A percentile compares a stretch with the other conserved stretches of the same genome.
These are phyloP conservation scores for Meyerozyma carpophila DNA, from an alignment of 1,139 yeast genomes.

Conservation along the genomic window DNA sequence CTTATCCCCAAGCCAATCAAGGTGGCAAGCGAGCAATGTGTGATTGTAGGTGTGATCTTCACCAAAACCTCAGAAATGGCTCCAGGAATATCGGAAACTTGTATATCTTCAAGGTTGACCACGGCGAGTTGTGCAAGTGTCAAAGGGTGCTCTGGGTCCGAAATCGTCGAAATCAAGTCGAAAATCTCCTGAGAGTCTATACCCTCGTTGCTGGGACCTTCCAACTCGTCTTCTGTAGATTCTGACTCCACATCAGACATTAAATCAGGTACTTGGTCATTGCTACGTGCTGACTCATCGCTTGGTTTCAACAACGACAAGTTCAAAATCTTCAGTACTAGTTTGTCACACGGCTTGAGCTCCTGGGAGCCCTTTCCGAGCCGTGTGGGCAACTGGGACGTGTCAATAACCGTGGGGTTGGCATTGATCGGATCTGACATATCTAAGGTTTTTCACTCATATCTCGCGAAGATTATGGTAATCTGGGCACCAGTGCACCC, in stretches of 20 bases:
- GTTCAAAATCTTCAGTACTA: slow-evolving; percentile 17
- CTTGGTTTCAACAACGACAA: slow-evolving; percentile 16
- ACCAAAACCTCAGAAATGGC: slow-evolving; percentile 73
- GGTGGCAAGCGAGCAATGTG: slow-evolving; percentile 95
- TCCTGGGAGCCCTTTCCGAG: slow-evolving; percentile 10
- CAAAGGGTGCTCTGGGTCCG: slow-evolving; percentile 97
- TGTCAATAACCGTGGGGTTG: slow-evolving; percentile 81
- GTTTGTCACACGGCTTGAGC: slow-evolving; percentile 8
- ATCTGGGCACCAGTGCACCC: neutral
- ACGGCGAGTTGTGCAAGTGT: slow-evolving; percentile 94
- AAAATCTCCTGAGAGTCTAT: slow-evolving; percentile 63
- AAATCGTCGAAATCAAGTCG: slow-evolving; percentile 75
- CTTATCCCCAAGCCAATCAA: slow-evolving; percentile 92
- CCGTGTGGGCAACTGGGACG: slow-evolving; percentile 71
- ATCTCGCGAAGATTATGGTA: neutral
- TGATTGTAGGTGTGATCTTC: slow-evolving; percentile 92
- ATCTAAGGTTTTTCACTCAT: neutral
- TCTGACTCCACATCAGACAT: slow-evolving; percentile 21
- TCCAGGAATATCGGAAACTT: slow-evolving; percentile 47
- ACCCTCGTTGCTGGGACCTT: slow-evolving; percentile 39
- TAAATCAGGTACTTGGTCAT: slow-evolving; percentile 19
- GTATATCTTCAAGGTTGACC: slow-evolving; percentile 78
- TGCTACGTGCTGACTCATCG: slow-evolving; percentile 2
- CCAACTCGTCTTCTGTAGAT: slow-evolving; percentile 12
- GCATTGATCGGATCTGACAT: slow-evolving; percentile 85